phyloP scores from a whole-genome alignment of 345 rosid genomes.

The Murraya koenigii region DNA sequence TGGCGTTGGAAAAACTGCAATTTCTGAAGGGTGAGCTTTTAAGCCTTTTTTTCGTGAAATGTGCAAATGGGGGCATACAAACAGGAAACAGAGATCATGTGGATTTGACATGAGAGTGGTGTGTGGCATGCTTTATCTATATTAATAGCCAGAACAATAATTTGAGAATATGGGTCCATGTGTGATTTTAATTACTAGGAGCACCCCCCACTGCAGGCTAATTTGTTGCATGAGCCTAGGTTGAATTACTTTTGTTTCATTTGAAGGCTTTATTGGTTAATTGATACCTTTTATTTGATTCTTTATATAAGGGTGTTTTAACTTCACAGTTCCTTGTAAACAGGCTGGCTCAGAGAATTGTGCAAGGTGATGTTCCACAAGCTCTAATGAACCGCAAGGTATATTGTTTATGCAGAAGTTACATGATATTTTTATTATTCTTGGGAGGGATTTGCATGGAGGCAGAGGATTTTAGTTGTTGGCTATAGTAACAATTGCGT shows the following conservation, averaged over 20 bases:
- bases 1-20: conserved; percentile 99
- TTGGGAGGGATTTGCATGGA: neutral
- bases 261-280: neutral
- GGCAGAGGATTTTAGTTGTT: neutral
- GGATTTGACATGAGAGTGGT: neutral
- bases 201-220: neutral
- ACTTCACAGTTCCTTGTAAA: conserved; percentile 15
- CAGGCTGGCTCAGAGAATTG: conserved; percentile 99
- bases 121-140: neutral
- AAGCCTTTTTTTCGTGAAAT: neutral
- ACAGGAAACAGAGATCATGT: neutral
- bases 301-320: neutral
- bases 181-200: neutral
- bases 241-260: neutral
- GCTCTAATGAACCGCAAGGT: conserved; percentile 98
- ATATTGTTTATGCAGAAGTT: conserved; percentile 15
- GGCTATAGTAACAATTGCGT: neutral
- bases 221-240: neutral
- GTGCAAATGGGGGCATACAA: neutral
- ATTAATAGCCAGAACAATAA: neutral
- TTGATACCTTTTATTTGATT: neutral
- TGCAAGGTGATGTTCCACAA: conserved; percentile 98
- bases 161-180: neutral
- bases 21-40: conserved; percentile 85
- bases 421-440: neutral